Percentiles rank a stretch among this genome's conserved stretches.
phyloP scores from a whole-genome alignment of 768 basidiomycete species.

The Lentinus brumalis region DNA sequence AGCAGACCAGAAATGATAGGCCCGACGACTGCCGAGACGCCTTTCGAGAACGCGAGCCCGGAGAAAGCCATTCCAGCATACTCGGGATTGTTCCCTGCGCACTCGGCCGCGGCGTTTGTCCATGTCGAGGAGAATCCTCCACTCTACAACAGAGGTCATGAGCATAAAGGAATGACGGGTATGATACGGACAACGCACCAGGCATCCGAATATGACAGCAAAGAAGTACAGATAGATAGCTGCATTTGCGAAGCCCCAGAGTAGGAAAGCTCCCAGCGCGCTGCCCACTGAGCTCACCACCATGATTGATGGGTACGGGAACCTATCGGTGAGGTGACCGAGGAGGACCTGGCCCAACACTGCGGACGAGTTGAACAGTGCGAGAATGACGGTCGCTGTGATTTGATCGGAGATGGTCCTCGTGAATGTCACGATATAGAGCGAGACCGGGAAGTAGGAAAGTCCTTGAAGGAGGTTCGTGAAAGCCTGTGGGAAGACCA shows the following conservation, averaged over 20 bases:
- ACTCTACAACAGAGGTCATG: slow-evolving; percentile 1
- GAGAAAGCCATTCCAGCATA: slow-evolving; percentile 15
- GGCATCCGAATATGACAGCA: slow-evolving; percentile 22
- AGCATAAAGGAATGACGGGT: not conserved
- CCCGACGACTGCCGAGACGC: slow-evolving; percentile 19
- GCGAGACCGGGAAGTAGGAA: slow-evolving; percentile 26
- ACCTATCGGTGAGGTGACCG: slow-evolving; percentile 21
- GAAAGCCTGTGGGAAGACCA: slow-evolving; percentile 3
- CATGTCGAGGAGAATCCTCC: slow-evolving; percentile 20
- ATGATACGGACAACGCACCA: slow-evolving; percentile 2
- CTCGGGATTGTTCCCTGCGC: slow-evolving; percentile 15
- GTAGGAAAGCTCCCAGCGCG: slow-evolving; percentile 16
- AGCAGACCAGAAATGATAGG: slow-evolving; percentile 19
- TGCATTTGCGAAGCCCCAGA: slow-evolving; percentile 24
- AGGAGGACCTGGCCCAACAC: slow-evolving; percentile 23
- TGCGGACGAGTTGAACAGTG: slow-evolving; percentile 24
- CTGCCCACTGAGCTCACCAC: slow-evolving; percentile 12
- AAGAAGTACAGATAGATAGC: slow-evolving; percentile 22
- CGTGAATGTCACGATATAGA: slow-evolving; percentile 24
- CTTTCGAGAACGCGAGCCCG: slow-evolving; percentile 13
- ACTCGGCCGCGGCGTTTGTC: slow-evolving; percentile 15
- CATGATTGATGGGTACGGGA: slow-evolving; percentile 24
- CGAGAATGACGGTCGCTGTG: slow-evolving; percentile 21
- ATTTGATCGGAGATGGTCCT: slow-evolving; percentile 15
- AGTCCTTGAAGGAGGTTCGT: slow-evolving; percentile 23